phyloP scores from a whole-genome alignment of 306 rosid genomes.

The Mucuna pruriens region DNA sequence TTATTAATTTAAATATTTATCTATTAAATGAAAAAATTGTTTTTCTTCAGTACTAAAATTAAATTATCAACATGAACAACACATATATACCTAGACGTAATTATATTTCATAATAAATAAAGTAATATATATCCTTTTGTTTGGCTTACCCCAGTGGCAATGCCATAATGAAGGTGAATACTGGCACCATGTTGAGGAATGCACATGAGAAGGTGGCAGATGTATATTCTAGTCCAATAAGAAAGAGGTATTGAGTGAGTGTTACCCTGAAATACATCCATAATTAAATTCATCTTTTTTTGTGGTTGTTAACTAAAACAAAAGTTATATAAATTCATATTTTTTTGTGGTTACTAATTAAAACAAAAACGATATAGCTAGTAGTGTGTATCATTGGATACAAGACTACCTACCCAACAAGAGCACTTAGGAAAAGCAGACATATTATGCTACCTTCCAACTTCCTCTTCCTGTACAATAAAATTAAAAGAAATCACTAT shows the following conservation, averaged over 20 bases:
- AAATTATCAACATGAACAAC: not conserved
- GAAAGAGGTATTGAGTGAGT: constrained; percentile 61
- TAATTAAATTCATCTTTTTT: not conserved
- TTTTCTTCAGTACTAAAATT: not conserved
- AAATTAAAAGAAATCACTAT: not conserved
- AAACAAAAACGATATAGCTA: too few relatives aligned
- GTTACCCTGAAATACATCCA: constrained; percentile 70
- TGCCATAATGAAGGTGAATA: constrained; percentile 71
- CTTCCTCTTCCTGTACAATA: constrained; percentile 62
- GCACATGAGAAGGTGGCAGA: constrained; percentile 85
- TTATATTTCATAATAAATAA: not conserved
- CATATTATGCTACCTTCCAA: constrained; percentile 45
- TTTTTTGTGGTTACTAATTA: not conserved
- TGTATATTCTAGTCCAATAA: constrained; percentile 78
- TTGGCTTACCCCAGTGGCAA: constrained; percentile 73
- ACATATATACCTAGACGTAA: not conserved
- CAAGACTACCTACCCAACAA: constrained; percentile 74
- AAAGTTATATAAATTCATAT: constrained; percentile 12
- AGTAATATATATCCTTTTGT: not conserved
- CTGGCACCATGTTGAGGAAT: constrained; percentile 84
- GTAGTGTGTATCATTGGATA: too few relatives aligned
- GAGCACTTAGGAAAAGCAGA: constrained; percentile 74
- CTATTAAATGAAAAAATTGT: too few relatives aligned
- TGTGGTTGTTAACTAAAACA: not conserved
- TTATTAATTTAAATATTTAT: too few relatives aligned